phyloP scores from a whole-genome alignment of 805 yeast genomes.

The Starmera amethionina region DNA sequence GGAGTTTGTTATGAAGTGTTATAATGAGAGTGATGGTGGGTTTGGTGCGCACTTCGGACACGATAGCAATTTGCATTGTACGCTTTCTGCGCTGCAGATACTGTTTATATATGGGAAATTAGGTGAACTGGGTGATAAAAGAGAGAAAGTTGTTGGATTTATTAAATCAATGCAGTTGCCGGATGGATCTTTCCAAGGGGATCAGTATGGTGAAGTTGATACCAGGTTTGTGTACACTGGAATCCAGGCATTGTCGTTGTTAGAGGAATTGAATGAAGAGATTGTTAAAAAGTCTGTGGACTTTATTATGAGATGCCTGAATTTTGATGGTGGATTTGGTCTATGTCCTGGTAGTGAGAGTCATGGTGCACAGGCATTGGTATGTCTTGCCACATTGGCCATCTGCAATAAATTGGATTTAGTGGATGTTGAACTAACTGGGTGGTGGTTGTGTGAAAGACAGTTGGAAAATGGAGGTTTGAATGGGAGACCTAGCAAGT shows the following conservation, averaged over 20 bases:
- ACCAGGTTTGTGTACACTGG: constrained; percentile 86
- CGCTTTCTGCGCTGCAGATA: constrained; percentile 81
- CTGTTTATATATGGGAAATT: constrained; percentile 56
- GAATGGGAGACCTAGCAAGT: constrained; percentile 92
- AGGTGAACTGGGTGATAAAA: constrained; percentile 28
- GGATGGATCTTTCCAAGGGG: constrained; percentile 82
- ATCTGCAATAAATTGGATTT: constrained; percentile 49
- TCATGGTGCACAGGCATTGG: constrained; percentile 87
- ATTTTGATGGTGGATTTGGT: constrained; percentile 96
- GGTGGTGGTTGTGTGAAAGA: constrained; percentile 88
- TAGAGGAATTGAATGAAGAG: constrained; percentile 51
- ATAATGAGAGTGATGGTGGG: constrained; percentile 53
- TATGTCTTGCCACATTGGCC: constrained; percentile 75
- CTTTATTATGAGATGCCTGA: constrained; percentile 62
- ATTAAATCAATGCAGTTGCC: constrained; percentile 24
- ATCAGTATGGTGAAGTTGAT: constrained; percentile 84
- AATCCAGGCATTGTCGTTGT: constrained; percentile 57
- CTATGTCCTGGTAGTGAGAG: constrained; percentile 90
- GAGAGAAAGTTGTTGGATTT: constrained; percentile 26
- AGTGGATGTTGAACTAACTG: constrained; percentile 36
- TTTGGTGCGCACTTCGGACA: constrained; percentile 87
- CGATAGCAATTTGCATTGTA: constrained; percentile 79
- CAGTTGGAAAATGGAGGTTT: constrained; percentile 83
- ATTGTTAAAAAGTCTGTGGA: constrained; percentile 52
- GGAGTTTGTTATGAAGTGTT: constrained; percentile 62